Base-by-base conservation (phyloP, 2,329 filamentous ascomycete species). In the Phaeosphaeriaceae sp. region DNA sequence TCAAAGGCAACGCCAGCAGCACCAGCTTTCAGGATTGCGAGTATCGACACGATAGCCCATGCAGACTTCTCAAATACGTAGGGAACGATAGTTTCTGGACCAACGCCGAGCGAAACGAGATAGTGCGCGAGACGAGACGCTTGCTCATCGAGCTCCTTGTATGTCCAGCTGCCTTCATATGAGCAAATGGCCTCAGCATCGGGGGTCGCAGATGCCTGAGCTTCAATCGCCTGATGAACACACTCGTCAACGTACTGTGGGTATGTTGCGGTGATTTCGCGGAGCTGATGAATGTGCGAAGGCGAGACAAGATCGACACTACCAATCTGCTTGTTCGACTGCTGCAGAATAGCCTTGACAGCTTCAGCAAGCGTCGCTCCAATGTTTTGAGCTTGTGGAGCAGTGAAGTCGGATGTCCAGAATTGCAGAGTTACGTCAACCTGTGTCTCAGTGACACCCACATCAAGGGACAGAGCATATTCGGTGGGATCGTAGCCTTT, bases 21-120 rank as follows among this genome's bases (percentile, higher is more conserved):
- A 1, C 80, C 80, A n/a, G 78, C 75, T 55, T 81, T 81, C 47
- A 81, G 59, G 7, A 67, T 73, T 24, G 72, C 79, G 10, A 81
- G 65, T n/a, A 81, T 77, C 22, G 78, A 71, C 33, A 80, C 67
- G 11, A 67, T 27, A 7, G 59, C 60, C 56, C 56, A 62, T 19
- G 24, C 27, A 0, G 63, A 65, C 42, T 73, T 73, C 25, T 72
- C 63, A 13, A 60, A 60, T 17, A 42, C 53, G 19, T 53, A 48
- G 2, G 56, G 54, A 0, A 64, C 57, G 51, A 67, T 36, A 1
- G 24, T 25, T 21, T 65, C 63, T 0, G 54, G 48, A 4, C 41
- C 48, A 6, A 67, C 58, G 5, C 64, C 62, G 2, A 57, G 27
- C 4, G 20, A 1, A 7, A 53, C 41, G 2, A 69, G 57, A 10